Evolutionary conservation across 768 basidiomycete genomes (phyloP), one percentile per base, ranked within the genome.

Genomic region (Leccinum barrowsii): DNA sequence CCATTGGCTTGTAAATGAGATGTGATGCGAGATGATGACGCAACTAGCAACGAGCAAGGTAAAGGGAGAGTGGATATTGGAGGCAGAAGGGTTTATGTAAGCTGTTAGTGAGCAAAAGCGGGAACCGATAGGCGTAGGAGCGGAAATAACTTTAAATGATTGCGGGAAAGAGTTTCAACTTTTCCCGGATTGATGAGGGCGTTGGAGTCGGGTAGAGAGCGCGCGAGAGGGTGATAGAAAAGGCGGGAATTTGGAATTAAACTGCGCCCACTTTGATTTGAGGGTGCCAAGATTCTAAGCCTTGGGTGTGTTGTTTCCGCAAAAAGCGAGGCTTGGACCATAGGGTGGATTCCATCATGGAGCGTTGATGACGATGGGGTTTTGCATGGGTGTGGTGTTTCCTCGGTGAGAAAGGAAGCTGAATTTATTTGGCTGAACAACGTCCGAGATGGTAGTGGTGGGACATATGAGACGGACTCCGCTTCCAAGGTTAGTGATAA

Each of bases 81-180:
- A 44, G 42, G 11, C 19, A 44, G 42, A n/a, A 8, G 21, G 5
- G 46, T 47, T 51, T 52, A 37, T 35, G 51, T 52, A 35, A 35
- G 17, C 10, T 3, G 37, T 37, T 17, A 37, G 37, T 17, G 15
- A 15, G 24, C 32, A 22, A 51, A 35, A 12, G 50, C 34, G 34
- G 35, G 60, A 40, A 48, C 55, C 50, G 58, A 64, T 60, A 63
- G 50, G 50, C 63, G 40, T 57, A 55, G 17, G 6, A 7, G 21
- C 35, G 47, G 48, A 32, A 32, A 57, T 50, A 56, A 10, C 28
- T 15, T 50, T 17, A 52, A 52, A 55, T 59, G 49, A 51, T 17
- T 53, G 58, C 63, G 62, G 21, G 62, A 59, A 53, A 15, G 35
- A 40, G 35, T 28, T 35, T 58, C 22, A 57, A 50, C 55, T 15